Base-by-base conservation (phyloP, 2,329 filamentous ascomycete species). In the Colletotrichum viniferum region DNA sequence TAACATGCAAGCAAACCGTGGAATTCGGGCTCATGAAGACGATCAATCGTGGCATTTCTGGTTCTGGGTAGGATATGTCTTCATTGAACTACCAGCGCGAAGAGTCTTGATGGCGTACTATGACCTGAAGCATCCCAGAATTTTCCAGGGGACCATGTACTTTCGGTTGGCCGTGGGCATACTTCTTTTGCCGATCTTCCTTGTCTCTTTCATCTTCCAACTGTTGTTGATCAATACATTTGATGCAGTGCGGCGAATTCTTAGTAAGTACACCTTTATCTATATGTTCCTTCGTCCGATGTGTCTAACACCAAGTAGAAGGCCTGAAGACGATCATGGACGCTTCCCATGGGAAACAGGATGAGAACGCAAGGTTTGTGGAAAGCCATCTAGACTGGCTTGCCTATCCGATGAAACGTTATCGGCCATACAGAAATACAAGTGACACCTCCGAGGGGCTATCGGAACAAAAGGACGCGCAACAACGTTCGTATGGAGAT, bases 221-320 rank as follows among this genome's bases (percentile, higher is more conserved):
- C 2, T 48, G n/a, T 1, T 13, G 10, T 48, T 48, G n/a, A 21
- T 48, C 10, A 48, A 48, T 21, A 48, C 43, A 0, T 48, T 48
- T 4, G 43, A 48, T 48, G 18, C 6, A 13, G 43, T 2, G 10
- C 43, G 43, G 43, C 0, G 43, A 0, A 13, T 21, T 4, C 10
- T 48, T 1, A 7, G 43, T 48, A 0, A 21, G 43, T 48, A 48
- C 43, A n/a, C n/a, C n/a, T n/a, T n/a, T n/a, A 21, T 48, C 2
- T 48, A 12, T 2, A n/a, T 0, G 18, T 48, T 3, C 43, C 43
- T 48, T 2, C 2, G 0, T 48, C 43, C 3, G 18, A 48, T 7
- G 18, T 48, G 4, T 0, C 43, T 48, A 21, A 28, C 26, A 28
- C n/a, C n/a, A n/a, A n/a, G n/a, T n/a, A n/a, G n/a, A n/a, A n/a